A percentile compares a stretch with the other conserved stretches of the same genome.
phyloP scores from a whole-genome alignment of 2,329 filamentous ascomycete genomes.

The Graphiopsis chlorocephala region DNA sequence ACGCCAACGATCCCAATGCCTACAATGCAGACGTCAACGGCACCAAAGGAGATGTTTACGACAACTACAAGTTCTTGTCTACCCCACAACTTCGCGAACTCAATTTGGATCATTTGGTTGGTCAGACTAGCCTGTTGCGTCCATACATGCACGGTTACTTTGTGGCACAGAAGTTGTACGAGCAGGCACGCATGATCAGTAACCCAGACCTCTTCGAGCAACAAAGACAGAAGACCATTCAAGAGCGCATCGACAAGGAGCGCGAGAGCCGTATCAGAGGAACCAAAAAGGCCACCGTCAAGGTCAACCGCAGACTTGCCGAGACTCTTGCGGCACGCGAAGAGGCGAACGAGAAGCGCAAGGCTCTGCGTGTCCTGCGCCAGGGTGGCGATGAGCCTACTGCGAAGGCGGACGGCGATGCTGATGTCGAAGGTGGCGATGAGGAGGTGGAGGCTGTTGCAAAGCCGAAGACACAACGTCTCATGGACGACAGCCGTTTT shows the following conservation, averaged over 20 bases:
- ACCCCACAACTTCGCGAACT: constrained; percentile 79
- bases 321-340: constrained; percentile 65
- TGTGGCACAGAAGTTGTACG: constrained; percentile 90
- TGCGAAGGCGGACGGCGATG: constrained; percentile 49
- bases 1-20: constrained; percentile 61
- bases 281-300: constrained; percentile 83
- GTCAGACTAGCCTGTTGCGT: constrained; percentile 81
- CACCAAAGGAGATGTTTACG: constrained; percentile 71
- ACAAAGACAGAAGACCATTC: constrained; percentile 83
- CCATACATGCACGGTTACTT: constrained; percentile 99
- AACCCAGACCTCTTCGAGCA: constrained; percentile 95
- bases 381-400: constrained; percentile 54
- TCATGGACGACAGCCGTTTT: constrained; percentile 86
- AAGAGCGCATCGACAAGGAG: constrained; percentile 95
- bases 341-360: constrained; percentile 59
- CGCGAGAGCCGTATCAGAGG: constrained; percentile 91
- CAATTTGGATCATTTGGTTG: constrained; percentile 83
- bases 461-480: constrained; percentile 36
- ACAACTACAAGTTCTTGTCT: constrained; percentile 99
- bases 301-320: constrained; percentile 80
- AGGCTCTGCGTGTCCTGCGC: constrained; percentile 53
- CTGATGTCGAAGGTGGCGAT: constrained; percentile 39
- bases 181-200: constrained; percentile 86
- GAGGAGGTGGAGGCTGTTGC: constrained; percentile 30
- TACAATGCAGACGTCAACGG: constrained; percentile 43